Evolutionary conservation across 1,139 yeast genomes (phyloP), one percentile per base, ranked within the genome.

Genomic region (Yamadazyma siamensis): DNA sequence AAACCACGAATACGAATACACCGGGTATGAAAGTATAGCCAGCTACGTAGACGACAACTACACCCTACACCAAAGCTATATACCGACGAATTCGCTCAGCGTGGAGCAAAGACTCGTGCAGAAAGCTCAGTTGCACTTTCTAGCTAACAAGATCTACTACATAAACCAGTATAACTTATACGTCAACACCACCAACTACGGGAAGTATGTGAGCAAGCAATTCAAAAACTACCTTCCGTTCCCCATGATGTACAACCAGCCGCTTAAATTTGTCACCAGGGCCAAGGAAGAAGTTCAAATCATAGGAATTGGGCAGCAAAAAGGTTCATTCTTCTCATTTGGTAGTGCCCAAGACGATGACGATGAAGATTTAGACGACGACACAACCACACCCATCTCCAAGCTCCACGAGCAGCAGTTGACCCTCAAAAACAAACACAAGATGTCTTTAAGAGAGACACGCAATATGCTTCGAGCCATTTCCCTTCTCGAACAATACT

Each of bases 211-310:
- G 2, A 64, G 94, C 33, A 78, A 80, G 27, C 52, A 75, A 16
- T 80, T 82, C 49, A 63, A 74, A 21, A 45, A 59, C 4, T 66
- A 77, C 39, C 60, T 85, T 21, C 86, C 91, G 3, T 86, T 86
- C 56, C 95, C 95, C 5, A 77, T 85, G 80, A 89, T 86, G 74
- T 86, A 85, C 54, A 79, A 78, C 39, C 79, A 84, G 24, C 88
- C 95, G 0, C 49, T 81, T 34, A 63, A 65, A 27, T 70, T 74
- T 38, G 65, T 74, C 45, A 51, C 61, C 21, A 43, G 52, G 12
- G 88, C 91, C 38, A 52, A 60, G 47, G 49, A 60, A 46, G 48
- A 76, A 71, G 61, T 62, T 39, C 35, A 54, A 32, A 27, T 52
- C 11, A 43, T 62, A 10, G 79, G 79, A 2, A 51, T 74, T 21